Conservation (phyloP, 805 yeast species). For the Saturnispora ahearnii region DNA sequence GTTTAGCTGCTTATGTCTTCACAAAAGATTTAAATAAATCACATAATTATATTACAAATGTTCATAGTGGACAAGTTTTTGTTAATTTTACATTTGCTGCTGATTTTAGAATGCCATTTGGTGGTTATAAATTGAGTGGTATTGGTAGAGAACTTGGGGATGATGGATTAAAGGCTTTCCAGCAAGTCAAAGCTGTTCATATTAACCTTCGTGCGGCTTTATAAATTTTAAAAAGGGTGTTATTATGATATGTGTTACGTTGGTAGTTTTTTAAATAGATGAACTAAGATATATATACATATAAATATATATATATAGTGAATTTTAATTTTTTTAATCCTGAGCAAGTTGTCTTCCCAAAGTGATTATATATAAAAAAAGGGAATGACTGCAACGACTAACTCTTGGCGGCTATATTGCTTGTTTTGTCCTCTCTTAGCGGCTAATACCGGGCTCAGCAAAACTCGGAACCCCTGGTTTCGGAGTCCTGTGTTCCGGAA, state of each 20-base stretch:
- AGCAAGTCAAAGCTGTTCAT: conserved; percentile 82
- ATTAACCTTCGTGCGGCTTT: conserved; percentile 25
- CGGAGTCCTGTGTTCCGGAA: not conserved
- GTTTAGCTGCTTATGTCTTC: conserved; percentile 88
- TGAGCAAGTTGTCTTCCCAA: too few species aligned
- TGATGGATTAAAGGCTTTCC: conserved; percentile 78
- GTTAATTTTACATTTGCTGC: conserved; percentile 84
- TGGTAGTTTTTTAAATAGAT: too few species aligned
- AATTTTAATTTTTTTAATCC: too few species aligned
- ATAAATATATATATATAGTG: not conserved
- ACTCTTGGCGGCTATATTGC: not conserved
- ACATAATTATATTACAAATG: conserved; percentile 59
- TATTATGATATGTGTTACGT: not conserved
- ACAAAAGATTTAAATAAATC: conserved; percentile 69
- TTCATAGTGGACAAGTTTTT: conserved; percentile 88
- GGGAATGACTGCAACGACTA: too few species aligned
- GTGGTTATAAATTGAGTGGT: conserved; percentile 88
- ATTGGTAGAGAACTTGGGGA: conserved; percentile 90
- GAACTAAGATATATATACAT: not conserved
- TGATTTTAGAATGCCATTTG: conserved; percentile 84
- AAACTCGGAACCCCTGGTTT: too few species aligned
- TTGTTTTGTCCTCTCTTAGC: not conserved
- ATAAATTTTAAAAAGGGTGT: conserved; percentile 7
- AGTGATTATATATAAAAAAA: too few species aligned
- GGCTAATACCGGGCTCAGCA: not conserved